A percentile compares a stretch with the other conserved stretches of the same genome.
Evolutionary conservation across 176 grass and related monocot species (phyloP).

Genomic region (Avena atlantica): DNA sequence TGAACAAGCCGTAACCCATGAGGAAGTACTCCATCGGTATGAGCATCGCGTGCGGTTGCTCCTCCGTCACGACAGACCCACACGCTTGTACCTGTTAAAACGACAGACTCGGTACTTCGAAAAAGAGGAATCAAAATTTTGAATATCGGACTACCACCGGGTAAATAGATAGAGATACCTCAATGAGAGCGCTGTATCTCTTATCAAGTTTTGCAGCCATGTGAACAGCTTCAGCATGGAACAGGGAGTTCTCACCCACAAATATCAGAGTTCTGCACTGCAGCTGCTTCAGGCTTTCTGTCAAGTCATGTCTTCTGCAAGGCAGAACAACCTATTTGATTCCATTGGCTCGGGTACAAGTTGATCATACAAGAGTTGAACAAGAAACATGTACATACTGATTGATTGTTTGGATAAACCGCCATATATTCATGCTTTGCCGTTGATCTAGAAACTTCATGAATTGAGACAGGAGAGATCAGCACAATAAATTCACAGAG

Average conservation of each 20-base stretch:
- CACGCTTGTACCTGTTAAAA: constrained; percentile 80
- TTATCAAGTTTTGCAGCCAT: constrained; percentile 84
- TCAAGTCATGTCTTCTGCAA: constrained; percentile 85
- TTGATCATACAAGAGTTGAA: constrained; percentile 30
- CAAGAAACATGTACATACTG: constrained; percentile 50
- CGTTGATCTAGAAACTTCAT: constrained; percentile 88
- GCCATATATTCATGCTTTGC: constrained; percentile 84
- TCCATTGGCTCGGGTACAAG: constrained; percentile 6
- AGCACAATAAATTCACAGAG: constrained; percentile 30
- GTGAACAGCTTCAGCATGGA: constrained; percentile 86
- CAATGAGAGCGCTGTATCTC: constrained; percentile 83
- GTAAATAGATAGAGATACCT: constrained; percentile 56
- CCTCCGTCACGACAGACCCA: constrained; percentile 86
- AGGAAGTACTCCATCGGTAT: constrained; percentile 95
- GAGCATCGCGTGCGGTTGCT: constrained; percentile 94
- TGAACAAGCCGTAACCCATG: constrained; percentile 82
- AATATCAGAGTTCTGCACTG: constrained; percentile 92
- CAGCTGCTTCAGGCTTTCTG: constrained; percentile 80
- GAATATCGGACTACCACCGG: neutral
- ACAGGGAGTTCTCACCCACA: constrained; percentile 82
- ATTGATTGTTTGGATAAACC: constrained; percentile 92
- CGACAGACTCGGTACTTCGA: constrained; percentile 6
- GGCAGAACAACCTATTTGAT: constrained; percentile 35
- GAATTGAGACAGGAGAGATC: constrained; percentile 40
- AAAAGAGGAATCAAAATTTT: neutral